Base-by-base conservation (phyloP, 2,329 filamentous ascomycete species). In the Colletotrichum phormii region DNA sequence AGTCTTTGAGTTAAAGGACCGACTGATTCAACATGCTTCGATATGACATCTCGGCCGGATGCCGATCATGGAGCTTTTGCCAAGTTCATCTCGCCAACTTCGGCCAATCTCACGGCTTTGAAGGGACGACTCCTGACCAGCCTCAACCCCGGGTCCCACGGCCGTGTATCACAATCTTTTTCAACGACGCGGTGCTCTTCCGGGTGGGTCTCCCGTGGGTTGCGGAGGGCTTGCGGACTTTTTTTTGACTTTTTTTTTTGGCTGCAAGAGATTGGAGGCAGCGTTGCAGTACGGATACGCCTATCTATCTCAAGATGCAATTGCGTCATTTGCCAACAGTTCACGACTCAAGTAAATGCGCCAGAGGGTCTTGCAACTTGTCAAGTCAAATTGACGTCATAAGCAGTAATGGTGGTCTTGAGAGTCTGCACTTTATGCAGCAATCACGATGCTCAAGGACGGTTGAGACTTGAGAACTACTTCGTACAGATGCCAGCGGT, bases 131-230 rank as follows among this genome's bases (percentile, higher is more conserved):
- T 49, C 64, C 24, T 46, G 42, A 51, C 29, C 58, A 72, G 69
- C 64, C 58, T 72, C 69, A 63, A 64, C 33, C 60, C 70, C 65
- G 69, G 55, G 29, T 54, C 35, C 60, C 65, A 60, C 66, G 59
- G 65, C 70, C 59, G 60, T 70, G 66, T 72, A 72, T 72, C 70
- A 72, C 59, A 64, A 64, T 72, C 51, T 67, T 71, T 49, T 42
- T 31, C 61, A 31, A 70, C 31, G 59, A 64, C 54, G 65, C 60
- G 65, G 65, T 49, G 15, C 53, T 59, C 70, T 61, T 55, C 70
- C 70, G 59, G 59, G 60, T 61, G 65, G 60, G 46, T 69, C 60
- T 29, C 65, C 65, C 58, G 65, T 33, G 53, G 37, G 37, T 33
- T 59, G 60, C 70, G 54, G 70, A 51, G 57, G 46, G 42, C 53